phyloP scores from a whole-genome alignment of 257 asterid species.

The Anisodus acutangulus region DNA sequence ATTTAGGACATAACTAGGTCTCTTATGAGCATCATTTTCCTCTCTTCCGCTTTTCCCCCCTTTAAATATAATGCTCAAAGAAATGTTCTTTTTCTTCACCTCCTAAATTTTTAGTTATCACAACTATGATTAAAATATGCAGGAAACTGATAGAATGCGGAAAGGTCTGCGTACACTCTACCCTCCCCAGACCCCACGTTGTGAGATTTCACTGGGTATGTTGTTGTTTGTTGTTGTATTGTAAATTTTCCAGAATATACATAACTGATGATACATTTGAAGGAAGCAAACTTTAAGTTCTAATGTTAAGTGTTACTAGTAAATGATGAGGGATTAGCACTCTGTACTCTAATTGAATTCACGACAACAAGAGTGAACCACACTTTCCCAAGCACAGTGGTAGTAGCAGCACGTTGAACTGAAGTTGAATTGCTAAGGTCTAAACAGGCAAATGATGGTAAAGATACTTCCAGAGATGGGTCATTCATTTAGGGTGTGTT shows the following conservation, averaged over 20 bases:
- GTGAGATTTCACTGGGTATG: too few species aligned
- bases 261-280: not conserved
- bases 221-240: not conserved
- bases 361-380: not conserved
- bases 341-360: not conserved
- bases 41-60: not conserved
- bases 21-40: not conserved
- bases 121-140: not conserved
- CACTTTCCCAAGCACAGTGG: not conserved
- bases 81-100: not conserved
- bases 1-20: not conserved
- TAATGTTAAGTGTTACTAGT: not conserved
- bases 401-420: not conserved
- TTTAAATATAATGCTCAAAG: not conserved
- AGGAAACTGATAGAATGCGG: not conserved
- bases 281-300: not conserved
- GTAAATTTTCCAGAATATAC: not conserved
- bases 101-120: not conserved
- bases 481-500: not conserved
- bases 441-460: not conserved
- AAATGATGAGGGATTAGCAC: not conserved
- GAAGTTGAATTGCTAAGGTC: not conserved
- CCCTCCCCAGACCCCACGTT: too few species aligned
- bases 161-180: not conserved
- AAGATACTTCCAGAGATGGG: not conserved